Evolutionary conservation across 163 green algal genomes (phyloP).

Genomic region (Smithsoniella earleae): DNA sequence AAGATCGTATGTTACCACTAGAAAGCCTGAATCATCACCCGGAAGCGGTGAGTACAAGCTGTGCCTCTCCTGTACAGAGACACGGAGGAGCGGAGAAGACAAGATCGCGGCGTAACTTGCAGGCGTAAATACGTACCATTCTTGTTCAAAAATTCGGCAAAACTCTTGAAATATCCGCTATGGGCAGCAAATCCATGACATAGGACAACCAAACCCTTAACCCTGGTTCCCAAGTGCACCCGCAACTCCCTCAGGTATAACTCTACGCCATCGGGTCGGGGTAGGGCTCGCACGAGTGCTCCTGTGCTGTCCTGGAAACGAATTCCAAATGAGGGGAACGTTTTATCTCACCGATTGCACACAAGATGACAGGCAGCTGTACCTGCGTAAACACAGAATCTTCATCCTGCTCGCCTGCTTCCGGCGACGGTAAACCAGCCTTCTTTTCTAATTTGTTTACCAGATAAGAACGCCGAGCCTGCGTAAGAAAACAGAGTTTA

Average conservation of each 20-base stretch:
- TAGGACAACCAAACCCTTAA: background rate
- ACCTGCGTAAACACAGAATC: background rate
- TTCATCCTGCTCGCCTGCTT: too few relatives aligned
- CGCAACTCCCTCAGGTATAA: slow-evolving; percentile 2
- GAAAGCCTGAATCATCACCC: too few relatives aligned
- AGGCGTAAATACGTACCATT: background rate
- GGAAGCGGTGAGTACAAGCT: too few relatives aligned
- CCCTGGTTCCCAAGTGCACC: background rate
- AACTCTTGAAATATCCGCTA: background rate
- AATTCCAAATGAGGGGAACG: background rate
- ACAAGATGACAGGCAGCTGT: too few relatives aligned
- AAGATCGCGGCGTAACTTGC: too few relatives aligned
- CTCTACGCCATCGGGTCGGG: slow-evolving; percentile 9
- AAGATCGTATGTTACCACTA: slow-evolving; percentile 19
- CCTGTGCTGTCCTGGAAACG: slow-evolving; percentile 1
- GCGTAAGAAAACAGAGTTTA: too few relatives aligned
- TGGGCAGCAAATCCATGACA: background rate
- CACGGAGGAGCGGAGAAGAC: too few relatives aligned
- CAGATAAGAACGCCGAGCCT: background rate
- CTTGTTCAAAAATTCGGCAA: background rate
- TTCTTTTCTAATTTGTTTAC: slow-evolving; percentile 5
- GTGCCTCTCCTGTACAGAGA: too few relatives aligned
- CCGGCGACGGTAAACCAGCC: slow-evolving; percentile 7
- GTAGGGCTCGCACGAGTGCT: background rate
- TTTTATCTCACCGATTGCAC: background rate